Conservation (phyloP, 1,139 yeast species). For the Ashbya aceris region DNA sequence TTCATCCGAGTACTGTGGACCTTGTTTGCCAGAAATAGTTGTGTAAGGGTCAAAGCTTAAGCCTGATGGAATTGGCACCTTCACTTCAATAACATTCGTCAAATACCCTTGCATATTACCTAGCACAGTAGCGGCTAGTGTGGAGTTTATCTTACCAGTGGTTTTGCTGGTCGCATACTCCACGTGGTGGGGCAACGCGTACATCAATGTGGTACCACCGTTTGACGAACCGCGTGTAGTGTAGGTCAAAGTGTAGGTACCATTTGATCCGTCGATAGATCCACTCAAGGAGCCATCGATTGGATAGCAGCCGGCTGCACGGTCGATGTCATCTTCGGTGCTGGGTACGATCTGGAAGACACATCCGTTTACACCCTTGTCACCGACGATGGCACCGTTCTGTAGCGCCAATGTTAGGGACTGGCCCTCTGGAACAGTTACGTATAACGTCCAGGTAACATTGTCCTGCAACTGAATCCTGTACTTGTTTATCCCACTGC, state of each 20-base stretch:
- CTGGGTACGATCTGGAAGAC: slow-evolving; percentile 29
- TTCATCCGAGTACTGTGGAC: slow-evolving; percentile 33
- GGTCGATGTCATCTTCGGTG: slow-evolving; percentile 38
- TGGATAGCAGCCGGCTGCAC: slow-evolving; percentile 44
- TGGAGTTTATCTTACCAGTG: slow-evolving; percentile 31
- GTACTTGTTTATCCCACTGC: slow-evolving; percentile 35
- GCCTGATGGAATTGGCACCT: slow-evolving; percentile 38
- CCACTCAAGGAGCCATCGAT: slow-evolving; percentile 28
- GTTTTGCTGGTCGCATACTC: slow-evolving; percentile 33
- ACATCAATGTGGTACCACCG: slow-evolving; percentile 35
- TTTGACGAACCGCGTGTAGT: slow-evolving; percentile 31
- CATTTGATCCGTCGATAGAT: slow-evolving; percentile 20
- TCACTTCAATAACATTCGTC: slow-evolving; percentile 42
- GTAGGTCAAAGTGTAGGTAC: slow-evolving; percentile 34
- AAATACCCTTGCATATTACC: slow-evolving; percentile 56
- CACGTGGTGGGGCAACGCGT: slow-evolving; percentile 62
- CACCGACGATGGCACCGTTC: slow-evolving; percentile 45
- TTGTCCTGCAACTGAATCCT: slow-evolving; percentile 33
- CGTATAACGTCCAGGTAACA: slow-evolving; percentile 41
- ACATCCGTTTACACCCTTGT: slow-evolving; percentile 30
- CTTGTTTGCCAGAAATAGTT: slow-evolving; percentile 31
- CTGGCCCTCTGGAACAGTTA: slow-evolving; percentile 32
- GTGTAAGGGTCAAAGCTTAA: slow-evolving; percentile 56
- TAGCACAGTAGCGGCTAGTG: slow-evolving; percentile 56
- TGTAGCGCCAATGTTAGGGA: slow-evolving; percentile 34